Base-by-base conservation (phyloP, 768 basidiomycete species). In the Rhizopogon rudus region DNA sequence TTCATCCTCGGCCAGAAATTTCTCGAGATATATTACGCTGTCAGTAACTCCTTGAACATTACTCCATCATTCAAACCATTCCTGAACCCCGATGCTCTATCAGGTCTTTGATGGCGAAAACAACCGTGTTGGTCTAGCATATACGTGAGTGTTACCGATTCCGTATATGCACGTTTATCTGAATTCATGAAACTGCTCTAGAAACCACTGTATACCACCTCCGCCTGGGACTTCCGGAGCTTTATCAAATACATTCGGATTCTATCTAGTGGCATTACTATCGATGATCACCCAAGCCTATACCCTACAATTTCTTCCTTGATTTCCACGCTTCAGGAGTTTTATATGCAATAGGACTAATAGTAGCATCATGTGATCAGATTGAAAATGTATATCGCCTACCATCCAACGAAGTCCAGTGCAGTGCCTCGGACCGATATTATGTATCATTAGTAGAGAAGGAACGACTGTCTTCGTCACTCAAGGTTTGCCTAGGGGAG, bases 1-100 rank as follows among this genome's bases (percentile, higher is more conserved):
- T 52, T 52, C 51, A 29, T 52, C 3, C 17, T 52, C 13, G 51
- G 39, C 22, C 37, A 52, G 51, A 52, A 29, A 39, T 52, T 52
- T 16, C 17, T 52, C 0, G 37, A 52, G 25, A 52, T 16, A 43
- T 52, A 52, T 31, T 52, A 52, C 29, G 33, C 51, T 20, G 51
- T 43, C 8, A 20, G 40, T 41, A 17, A 40, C 8, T 41, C 6
- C 3, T 41, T 6, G 17, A 10, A 17, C 17, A 41, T 41, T 41
- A 7, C 40, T 17, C n/a, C n/a, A 40, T 41, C 8, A 7, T 7
- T 20, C n/a, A 41, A 8, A 31, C 31, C 31, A 8, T 9, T 31
- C 31, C 31, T 31, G 17, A 41, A 25, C 25, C 40, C 9, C n/a
- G 17, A 41, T 20, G 8, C 17, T 41, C 40, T 20, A 41, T 17